phyloP scores from a whole-genome alignment of 306 rosid genomes.

The Trichosanthes cucumerina region DNA sequence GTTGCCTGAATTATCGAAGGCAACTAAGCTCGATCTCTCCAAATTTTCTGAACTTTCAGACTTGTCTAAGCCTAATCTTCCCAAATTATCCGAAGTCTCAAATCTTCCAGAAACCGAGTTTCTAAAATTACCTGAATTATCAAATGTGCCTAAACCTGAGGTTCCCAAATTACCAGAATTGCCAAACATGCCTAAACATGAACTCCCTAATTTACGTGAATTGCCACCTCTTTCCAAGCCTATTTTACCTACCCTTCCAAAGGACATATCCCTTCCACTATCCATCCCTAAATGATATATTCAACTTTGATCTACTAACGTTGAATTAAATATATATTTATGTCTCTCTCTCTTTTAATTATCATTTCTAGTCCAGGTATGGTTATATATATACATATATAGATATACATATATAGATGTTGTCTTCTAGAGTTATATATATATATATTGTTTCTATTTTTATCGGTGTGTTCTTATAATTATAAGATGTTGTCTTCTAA shows the following conservation, averaged over 20 bases:
- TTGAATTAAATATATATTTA: not conserved
- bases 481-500: not conserved
- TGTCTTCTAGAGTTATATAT: too few species aligned
- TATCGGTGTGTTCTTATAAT: not conserved
- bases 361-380: not conserved
- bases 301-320: not conserved
- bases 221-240: not conserved
- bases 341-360: not conserved
- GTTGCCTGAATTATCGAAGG: not conserved
- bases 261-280: not conserved
- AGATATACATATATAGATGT: too few species aligned
- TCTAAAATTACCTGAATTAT: not conserved
- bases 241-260: not conserved
- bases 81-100: not conserved
- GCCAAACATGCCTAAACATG: not conserved
- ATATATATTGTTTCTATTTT: not conserved
- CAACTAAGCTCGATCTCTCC: not conserved
- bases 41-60: not conserved
- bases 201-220: not conserved
- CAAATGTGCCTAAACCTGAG: not conserved
- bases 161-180: not conserved
- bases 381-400: too few species aligned
- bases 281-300: not conserved
- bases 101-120: not conserved
- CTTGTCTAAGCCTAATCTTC: not conserved